phyloP scores from a whole-genome alignment of 305 asterid species.

The Fraxinus baroniana region DNA sequence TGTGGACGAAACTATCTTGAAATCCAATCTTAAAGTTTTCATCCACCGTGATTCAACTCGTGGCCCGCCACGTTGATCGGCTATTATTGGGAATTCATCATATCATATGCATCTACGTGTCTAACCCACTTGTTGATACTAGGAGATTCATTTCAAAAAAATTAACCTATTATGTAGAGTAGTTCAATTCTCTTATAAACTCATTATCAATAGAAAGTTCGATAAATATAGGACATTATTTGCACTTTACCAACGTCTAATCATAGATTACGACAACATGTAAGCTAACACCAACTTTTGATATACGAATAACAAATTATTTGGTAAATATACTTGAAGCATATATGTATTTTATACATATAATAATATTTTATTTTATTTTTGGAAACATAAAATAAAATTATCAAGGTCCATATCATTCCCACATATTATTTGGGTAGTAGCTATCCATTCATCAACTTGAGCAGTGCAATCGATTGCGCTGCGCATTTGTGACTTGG shows the following conservation, averaged over 20 bases:
- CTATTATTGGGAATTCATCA: neutral
- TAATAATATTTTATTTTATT: neutral
- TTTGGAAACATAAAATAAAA: neutral
- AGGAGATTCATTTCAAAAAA: neutral
- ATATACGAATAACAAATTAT: neutral
- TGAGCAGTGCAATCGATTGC: slow-evolving; percentile 1
- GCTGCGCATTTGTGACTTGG: neutral
- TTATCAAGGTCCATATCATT: neutral
- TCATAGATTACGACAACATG: neutral
- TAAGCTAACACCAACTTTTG: neutral
- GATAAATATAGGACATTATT: neutral
- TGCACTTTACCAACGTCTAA: neutral
- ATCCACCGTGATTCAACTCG: neutral
- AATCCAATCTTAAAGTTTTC: neutral
- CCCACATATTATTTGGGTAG: neutral
- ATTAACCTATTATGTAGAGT: too few species aligned
- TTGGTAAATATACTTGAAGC: neutral
- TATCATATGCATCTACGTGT: neutral
- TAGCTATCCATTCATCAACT: slow-evolving; percentile 1
- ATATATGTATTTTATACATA: neutral
- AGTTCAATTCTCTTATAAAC: neutral
- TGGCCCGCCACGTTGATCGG: neutral
- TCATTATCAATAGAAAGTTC: neutral
- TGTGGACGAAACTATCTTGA: neutral
- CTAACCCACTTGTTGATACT: neutral